These are phyloP conservation scores for Epichloe sp. DNA, from an alignment of 2,329 filamentous ascomycete genomes.

Conservation along the genomic window DNA sequence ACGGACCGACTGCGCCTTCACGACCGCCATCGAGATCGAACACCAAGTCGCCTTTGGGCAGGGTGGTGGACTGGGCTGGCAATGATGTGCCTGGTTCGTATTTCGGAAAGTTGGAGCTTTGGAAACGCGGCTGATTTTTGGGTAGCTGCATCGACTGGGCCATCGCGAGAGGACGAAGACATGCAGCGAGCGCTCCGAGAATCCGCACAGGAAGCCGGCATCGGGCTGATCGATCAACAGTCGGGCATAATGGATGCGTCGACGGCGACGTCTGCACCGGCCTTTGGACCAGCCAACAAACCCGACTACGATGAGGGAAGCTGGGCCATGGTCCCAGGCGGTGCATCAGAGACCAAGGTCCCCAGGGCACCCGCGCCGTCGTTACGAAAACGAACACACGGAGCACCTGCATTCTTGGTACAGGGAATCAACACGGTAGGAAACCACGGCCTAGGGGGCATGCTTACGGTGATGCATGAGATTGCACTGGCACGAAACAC, in stretches of 20 bases:
- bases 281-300: slow-evolving; percentile 48
- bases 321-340: slow-evolving; percentile 45
- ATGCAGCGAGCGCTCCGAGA: slow-evolving; percentile 42
- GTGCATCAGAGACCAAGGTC: slow-evolving; percentile 13
- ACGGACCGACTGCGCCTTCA: slow-evolving; percentile 36
- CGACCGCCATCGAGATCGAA: slow-evolving; percentile 49
- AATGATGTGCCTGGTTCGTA: slow-evolving; percentile 26
- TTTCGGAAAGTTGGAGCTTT: background rate
- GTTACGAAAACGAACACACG: slow-evolving; percentile 26
- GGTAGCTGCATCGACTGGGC: slow-evolving; percentile 14
- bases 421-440: slow-evolving; percentile 19
- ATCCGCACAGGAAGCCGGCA: slow-evolving; percentile 39
- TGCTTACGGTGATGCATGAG: slow-evolving; percentile 46
- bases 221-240: slow-evolving; percentile 32
- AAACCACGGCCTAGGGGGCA: slow-evolving; percentile 33
- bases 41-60: slow-evolving; percentile 42
- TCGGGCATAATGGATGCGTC: slow-evolving; percentile 32
- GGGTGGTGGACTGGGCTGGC: slow-evolving; percentile 34
- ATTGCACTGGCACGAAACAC: slow-evolving; percentile 46
- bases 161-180: slow-evolving; percentile 39
- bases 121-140: background rate
- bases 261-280: slow-evolving; percentile 19
- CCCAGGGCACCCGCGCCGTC: slow-evolving; percentile 21
- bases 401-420: slow-evolving; percentile 39
- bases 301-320: slow-evolving; percentile 38